Conservation (phyloP, 441 rosid genomes). For the Breynia disticha region DNA sequence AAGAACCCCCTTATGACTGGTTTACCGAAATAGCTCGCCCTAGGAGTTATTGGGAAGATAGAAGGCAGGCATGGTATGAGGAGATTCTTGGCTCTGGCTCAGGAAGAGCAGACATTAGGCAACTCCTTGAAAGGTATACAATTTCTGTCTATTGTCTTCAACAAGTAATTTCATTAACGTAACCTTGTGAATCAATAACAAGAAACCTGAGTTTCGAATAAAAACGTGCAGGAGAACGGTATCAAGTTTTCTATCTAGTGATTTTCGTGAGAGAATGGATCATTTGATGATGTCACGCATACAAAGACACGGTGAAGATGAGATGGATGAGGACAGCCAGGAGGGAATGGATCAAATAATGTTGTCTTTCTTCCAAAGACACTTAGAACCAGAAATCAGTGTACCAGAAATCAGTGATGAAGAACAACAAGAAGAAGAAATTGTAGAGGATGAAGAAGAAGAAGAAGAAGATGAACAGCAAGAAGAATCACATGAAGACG, state of each 20-base stretch:
- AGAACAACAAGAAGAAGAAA: conserved; percentile 19
- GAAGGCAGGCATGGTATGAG: conserved; percentile 57
- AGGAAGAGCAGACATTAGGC: conserved; percentile 48
- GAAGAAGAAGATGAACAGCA: conserved; percentile 17
- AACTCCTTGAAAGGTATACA: conserved; percentile 68
- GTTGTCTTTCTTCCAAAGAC: conserved; percentile 27
- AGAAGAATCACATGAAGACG: conserved; percentile 19
- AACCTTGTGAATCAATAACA: not conserved
- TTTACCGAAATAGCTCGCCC: conserved; percentile 65
- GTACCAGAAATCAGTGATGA: conserved; percentile 14
- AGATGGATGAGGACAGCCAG: conserved; percentile 23
- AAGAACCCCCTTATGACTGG: conserved; percentile 44
- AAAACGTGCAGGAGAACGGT: conserved; percentile 55
- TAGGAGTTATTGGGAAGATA: conserved; percentile 79
- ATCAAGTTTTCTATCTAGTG: conserved; percentile 57
- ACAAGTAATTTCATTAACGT: not conserved
- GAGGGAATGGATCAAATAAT: conserved; percentile 29
- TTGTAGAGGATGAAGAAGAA: not conserved
- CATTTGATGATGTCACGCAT: conserved; percentile 38
- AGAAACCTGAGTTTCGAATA: conserved; percentile 2
- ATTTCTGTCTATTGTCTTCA: not conserved
- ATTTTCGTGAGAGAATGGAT: conserved; percentile 56
- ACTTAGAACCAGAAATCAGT: conserved; percentile 16
- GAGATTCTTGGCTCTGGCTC: conserved; percentile 47
- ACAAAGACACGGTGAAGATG: conserved; percentile 33